A percentile compares a stretch with the other conserved stretches of the same genome.
phyloP scores from a whole-genome alignment of 2,329 filamentous ascomycete genomes.

The Trichoderma simmonsii region DNA sequence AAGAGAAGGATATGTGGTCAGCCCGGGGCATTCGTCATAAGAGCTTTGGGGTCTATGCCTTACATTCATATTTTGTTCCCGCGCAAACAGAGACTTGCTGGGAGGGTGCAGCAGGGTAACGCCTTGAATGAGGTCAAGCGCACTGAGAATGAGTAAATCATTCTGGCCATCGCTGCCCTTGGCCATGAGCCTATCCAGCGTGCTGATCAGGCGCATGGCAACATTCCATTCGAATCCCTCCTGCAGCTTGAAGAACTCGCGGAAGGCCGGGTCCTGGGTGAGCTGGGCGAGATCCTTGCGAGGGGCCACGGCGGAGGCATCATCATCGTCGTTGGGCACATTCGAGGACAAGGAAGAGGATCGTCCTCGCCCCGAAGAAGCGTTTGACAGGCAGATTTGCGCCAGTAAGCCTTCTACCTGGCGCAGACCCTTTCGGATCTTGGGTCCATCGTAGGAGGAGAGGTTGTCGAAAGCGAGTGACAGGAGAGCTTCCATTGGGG shows the following conservation, averaged over 20 bases:
- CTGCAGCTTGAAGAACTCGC: slow-evolving; percentile 94
- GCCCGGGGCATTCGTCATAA: neutral
- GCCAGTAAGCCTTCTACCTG: slow-evolving; percentile 93
- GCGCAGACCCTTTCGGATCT: slow-evolving; percentile 88
- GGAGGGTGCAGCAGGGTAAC: slow-evolving; percentile 84
- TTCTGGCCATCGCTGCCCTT: slow-evolving; percentile 79
- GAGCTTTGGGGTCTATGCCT: slow-evolving; percentile 28
- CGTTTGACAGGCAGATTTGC: slow-evolving; percentile 79
- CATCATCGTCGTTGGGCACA: slow-evolving; percentile 28
- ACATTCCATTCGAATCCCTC: slow-evolving; percentile 99
- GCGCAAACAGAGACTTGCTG: slow-evolving; percentile 79
- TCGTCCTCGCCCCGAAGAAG: slow-evolving; percentile 12
- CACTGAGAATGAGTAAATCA: slow-evolving; percentile 82
- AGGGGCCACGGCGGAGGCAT: slow-evolving; percentile 41
- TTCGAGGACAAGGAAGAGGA: slow-evolving; percentile 23
- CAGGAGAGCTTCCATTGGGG: slow-evolving; percentile 79
- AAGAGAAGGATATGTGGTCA: neutral
- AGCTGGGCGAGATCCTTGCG: slow-evolving; percentile 67
- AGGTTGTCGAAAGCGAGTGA: slow-evolving; percentile 95
- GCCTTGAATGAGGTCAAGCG: slow-evolving; percentile 86
- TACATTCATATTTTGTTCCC: slow-evolving; percentile 93
- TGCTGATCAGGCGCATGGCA: slow-evolving; percentile 77
- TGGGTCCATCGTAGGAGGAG: slow-evolving; percentile 83
- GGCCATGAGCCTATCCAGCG: slow-evolving; percentile 80
- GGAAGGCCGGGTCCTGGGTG: slow-evolving; percentile 79